Evolutionary conservation across 2,329 filamentous ascomycete genomes (phyloP), one percentile per base, ranked within the genome.

Genomic region (Bretziella fagacearum): DNA sequence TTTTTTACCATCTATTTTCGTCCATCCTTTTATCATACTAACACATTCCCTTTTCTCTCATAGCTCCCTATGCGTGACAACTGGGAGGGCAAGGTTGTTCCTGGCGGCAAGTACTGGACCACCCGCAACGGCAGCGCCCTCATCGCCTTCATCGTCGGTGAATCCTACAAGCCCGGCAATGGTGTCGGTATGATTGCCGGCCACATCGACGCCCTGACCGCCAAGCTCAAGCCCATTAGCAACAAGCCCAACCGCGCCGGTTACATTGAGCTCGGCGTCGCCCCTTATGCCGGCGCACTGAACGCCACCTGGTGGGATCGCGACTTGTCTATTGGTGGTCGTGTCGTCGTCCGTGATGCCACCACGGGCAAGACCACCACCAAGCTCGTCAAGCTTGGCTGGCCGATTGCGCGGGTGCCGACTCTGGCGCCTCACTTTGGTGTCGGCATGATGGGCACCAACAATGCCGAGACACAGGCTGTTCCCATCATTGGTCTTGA

Each of bases 291-390:
- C 7, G 89, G 91, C 44, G 86, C 70, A 1, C 65, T 96, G 52
- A 91, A 87, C 59, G 69, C 71, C 52, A 96, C 91, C 1, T 96
- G 91, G 91, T 96, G 87, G 89, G 91, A 96, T 62, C 77, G 91
- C 30, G 91, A 98, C 61, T 71, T 98, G 44, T 80, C 83, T 54
- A 82, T 96, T 55, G 91, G 86, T 53, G 91, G 91, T 32, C 73
- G 86, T 37, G 89, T 96, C 3, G 69, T 96, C 42, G 79, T 96
- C 39, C 82, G 79, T 53, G 79, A 94, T 55, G 60, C 70, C 3
- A 64, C 68, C 41, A 74, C 75, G 2, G 81, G 81, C 54, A 93
- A 89, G 70, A 84, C 93, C 29, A 69, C 73, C 18, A 78, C 74
- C 25, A 84, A 79, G 65, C 70, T 96, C 39, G 87, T 95, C 52